These are phyloP conservation scores for Mycena epipterygia DNA, from an alignment of 768 basidiomycete genomes.

Conservation along the genomic window DNA sequence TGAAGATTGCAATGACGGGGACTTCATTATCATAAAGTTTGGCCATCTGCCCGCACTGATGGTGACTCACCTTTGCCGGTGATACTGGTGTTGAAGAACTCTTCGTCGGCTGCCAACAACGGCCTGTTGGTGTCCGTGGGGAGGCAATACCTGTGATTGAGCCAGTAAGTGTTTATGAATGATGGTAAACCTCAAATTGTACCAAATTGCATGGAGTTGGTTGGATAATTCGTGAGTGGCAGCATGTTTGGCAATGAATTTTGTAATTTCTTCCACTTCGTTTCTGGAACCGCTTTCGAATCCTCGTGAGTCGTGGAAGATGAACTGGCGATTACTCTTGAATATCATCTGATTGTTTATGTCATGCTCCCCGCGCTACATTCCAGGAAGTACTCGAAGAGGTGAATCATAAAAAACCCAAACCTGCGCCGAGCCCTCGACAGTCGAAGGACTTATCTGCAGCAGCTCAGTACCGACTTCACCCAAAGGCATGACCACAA, in stretches of 20 bases:
- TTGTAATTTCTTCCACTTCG: conserved; percentile 45
- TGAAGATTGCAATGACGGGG: conserved; percentile 55
- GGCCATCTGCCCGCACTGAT: not conserved
- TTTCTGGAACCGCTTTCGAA: conserved; percentile 46
- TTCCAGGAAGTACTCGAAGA: not conserved
- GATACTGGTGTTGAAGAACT: not conserved
- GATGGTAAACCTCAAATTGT: not conserved
- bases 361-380: conserved; percentile 41
- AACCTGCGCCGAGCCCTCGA: conserved; percentile 6
- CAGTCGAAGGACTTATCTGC: not conserved
- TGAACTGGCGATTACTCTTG: conserved; percentile 40
- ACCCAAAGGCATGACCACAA: not conserved
- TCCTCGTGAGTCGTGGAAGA: conserved; percentile 46
- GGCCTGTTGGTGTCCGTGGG: conserved; percentile 2
- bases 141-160: conserved; percentile 1
- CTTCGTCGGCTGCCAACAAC: not conserved
- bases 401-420: not conserved
- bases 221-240: conserved; percentile 34
- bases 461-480: not conserved
- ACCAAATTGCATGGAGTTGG: conserved; percentile 47
- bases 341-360: conserved; percentile 39
- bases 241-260: conserved; percentile 47
- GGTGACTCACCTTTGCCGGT: not conserved
- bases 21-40: conserved; percentile 40
- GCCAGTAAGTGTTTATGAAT: not conserved